These are phyloP conservation scores for Mycena sp. DNA, from an alignment of 1,284 basidiomycete species.

Conservation along the genomic window DNA sequence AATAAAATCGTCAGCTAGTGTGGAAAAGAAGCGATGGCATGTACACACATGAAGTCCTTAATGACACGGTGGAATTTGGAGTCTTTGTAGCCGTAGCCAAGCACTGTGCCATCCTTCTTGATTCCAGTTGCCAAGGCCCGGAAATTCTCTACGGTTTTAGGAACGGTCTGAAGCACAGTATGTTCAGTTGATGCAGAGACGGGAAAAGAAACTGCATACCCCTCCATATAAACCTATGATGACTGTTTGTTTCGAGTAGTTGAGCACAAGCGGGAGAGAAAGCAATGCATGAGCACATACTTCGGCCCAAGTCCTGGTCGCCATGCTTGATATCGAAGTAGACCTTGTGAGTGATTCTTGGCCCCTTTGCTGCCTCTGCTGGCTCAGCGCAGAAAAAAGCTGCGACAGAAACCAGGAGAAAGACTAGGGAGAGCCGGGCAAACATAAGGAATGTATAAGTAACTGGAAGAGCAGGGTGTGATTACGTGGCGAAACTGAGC, in stretches of 20 bases:
- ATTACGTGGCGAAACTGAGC: constrained; percentile 11
- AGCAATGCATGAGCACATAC: constrained; percentile 58
- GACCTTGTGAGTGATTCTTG: constrained; percentile 90
- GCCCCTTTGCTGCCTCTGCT: constrained; percentile 74
- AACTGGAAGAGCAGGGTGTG: constrained; percentile 31
- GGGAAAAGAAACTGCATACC: constrained; percentile 40
- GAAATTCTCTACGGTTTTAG: constrained; percentile 99
- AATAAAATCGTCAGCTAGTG: constrained; percentile 5
- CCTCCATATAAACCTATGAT: constrained; percentile 90
- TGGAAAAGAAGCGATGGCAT: neutral
- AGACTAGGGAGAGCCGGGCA: constrained; percentile 66
- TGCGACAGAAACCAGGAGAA: constrained; percentile 70
- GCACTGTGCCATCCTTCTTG: constrained; percentile 79
- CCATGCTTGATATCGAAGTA: constrained; percentile 96
- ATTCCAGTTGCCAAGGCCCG: constrained; percentile 83
- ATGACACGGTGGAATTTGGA: constrained; percentile 99
- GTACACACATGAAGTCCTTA: constrained; percentile 91
- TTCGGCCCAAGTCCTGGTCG: constrained; percentile 82
- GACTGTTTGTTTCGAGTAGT: constrained; percentile 58
- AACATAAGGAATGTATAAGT: constrained; percentile 55
- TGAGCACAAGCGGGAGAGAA: constrained; percentile 10
- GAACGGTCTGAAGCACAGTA: constrained; percentile 77
- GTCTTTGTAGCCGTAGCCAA: constrained; percentile 89
- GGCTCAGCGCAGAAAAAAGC: constrained; percentile 75
- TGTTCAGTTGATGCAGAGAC: constrained; percentile 17